phyloP scores from a whole-genome alignment of 2,329 filamentous ascomycete genomes.

The Cadophora sp. region DNA sequence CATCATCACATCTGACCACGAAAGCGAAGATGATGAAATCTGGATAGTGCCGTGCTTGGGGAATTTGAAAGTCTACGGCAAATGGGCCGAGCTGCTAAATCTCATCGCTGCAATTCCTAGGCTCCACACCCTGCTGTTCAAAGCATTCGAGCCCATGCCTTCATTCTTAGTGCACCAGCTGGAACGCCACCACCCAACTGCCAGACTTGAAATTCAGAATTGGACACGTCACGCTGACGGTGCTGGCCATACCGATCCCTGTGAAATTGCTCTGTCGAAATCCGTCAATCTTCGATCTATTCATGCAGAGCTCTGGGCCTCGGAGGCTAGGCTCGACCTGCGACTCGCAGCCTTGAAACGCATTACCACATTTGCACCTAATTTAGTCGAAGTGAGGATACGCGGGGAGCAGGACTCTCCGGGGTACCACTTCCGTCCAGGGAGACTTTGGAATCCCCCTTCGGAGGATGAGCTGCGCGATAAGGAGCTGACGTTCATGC shows the following conservation, averaged over 20 bases:
- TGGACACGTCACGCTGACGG: background rate
- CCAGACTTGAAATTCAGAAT: background rate
- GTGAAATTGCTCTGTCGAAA: background rate
- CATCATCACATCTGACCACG: background rate
- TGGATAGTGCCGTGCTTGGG: background rate
- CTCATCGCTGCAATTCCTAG: background rate
- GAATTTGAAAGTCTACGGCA: background rate
- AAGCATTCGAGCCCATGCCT: background rate
- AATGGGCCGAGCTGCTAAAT: background rate
- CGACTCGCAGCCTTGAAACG: background rate
- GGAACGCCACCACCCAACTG: conserved; percentile 1
- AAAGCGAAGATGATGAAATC: background rate
- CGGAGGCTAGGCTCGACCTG: background rate
- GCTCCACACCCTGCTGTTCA: background rate
- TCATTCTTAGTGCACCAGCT: background rate
- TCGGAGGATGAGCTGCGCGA: background rate
- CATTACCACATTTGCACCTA: background rate
- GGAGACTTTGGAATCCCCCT: background rate
- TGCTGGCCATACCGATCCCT: background rate
- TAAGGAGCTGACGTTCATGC: background rate
- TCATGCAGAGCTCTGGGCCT: background rate
- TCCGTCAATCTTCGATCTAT: background rate
- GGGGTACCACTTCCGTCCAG: background rate
- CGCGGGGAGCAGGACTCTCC: background rate
- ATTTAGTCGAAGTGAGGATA: background rate